phyloP scores from a whole-genome alignment of 768 basidiomycete genomes.

The Flagelloscypha sp. region DNA sequence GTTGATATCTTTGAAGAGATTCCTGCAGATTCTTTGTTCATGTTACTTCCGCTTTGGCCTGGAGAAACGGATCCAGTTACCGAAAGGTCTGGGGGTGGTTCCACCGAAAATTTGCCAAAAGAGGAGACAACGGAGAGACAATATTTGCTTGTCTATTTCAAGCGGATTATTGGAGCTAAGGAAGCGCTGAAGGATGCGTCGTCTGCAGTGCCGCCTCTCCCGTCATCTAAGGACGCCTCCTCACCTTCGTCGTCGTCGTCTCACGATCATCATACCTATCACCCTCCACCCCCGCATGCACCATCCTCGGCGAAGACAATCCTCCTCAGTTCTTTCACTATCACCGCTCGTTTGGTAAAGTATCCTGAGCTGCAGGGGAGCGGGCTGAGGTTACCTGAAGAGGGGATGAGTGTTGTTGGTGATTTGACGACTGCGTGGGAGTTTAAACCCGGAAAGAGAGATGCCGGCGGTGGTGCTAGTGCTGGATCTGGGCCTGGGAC shows the following conservation, averaged over 20 bases:
- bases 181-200: too few species aligned
- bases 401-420: slow-evolving; percentile 61
- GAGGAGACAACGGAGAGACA: slow-evolving; percentile 47
- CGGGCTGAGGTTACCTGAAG: slow-evolving; percentile 65
- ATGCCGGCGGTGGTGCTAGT: slow-evolving; percentile 24
- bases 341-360: slow-evolving; percentile 65
- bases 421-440: slow-evolving; percentile 45
- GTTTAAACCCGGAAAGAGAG: too few species aligned
- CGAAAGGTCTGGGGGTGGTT: slow-evolving; percentile 16
- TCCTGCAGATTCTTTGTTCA: slow-evolving; percentile 64
- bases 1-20: slow-evolving; percentile 50
- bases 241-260: slow-evolving; percentile 9
- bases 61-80: slow-evolving; percentile 53
- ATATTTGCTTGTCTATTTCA: slow-evolving; percentile 78
- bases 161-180: too few species aligned
- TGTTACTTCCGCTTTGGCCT: slow-evolving; percentile 83
- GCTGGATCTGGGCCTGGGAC: too few species aligned
- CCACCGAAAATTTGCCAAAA: slow-evolving; percentile 32
- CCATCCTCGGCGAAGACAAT: too few species aligned
- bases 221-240: slow-evolving; percentile 6
- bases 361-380: slow-evolving; percentile 66
- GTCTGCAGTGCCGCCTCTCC: too few species aligned
- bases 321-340: slow-evolving; percentile 57
- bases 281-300: too few species aligned
- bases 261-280: slow-evolving; percentile 6